phyloP scores from a whole-genome alignment of 2,329 filamentous ascomycete genomes.

The Boeremia exigua region DNA sequence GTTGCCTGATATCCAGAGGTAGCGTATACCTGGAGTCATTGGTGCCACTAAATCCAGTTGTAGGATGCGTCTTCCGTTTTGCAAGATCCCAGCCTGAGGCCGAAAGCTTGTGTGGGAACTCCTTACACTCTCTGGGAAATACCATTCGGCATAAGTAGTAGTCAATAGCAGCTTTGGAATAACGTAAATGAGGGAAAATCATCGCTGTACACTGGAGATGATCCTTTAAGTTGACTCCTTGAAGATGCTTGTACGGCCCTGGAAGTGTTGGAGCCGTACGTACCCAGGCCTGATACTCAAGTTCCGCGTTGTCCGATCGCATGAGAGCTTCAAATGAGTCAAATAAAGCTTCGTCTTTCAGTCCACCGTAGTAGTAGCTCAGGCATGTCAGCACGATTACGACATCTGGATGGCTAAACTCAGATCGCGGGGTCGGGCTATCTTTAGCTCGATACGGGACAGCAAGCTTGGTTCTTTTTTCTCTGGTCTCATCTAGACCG shows the following conservation, averaged over 20 bases:
- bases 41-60: constrained; percentile 73
- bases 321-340: constrained; percentile 56
- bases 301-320: constrained; percentile 58
- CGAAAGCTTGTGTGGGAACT: constrained; percentile 68
- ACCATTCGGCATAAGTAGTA: constrained; percentile 66
- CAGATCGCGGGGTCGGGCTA: constrained; percentile 64
- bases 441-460: constrained; percentile 74
- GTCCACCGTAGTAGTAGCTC: constrained; percentile 69
- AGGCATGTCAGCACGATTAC: constrained; percentile 70
- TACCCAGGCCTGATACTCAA: constrained; percentile 61
- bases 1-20: constrained; percentile 62
- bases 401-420: constrained; percentile 73
- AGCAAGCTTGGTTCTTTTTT: constrained; percentile 58
- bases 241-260: constrained; percentile 48
- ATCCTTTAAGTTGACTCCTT: constrained; percentile 54
- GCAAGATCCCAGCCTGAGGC: constrained; percentile 74
- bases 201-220: constrained; percentile 51
- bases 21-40: constrained; percentile 67
- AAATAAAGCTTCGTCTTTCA: constrained; percentile 59
- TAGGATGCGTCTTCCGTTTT: constrained; percentile 54
- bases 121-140: constrained; percentile 66
- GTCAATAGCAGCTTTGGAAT: constrained; percentile 63
- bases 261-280: constrained; percentile 24
- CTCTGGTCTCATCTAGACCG: constrained; percentile 55
- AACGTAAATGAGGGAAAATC: constrained; percentile 62